Evolutionary conservation across 768 basidiomycete genomes (phyloP).

Genomic region (Glaciozyma martinii): DNA sequence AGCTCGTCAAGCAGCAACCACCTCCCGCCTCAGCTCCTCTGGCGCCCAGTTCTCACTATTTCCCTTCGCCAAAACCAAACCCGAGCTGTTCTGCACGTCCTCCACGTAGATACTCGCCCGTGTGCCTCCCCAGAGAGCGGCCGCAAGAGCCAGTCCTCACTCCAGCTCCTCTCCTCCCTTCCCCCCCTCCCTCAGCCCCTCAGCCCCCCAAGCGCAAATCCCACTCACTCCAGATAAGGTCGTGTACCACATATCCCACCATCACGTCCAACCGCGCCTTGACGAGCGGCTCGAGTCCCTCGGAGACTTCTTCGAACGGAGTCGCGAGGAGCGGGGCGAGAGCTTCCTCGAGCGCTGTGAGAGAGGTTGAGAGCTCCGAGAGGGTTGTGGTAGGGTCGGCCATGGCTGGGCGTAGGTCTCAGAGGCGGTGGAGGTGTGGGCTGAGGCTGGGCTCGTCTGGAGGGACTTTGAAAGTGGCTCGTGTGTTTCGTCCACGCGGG

Average conservation of each 20-base stretch:
- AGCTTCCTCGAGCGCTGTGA: constrained; percentile 48
- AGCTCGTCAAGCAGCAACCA: too few relatives aligned
- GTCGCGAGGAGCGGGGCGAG: constrained; percentile 61
- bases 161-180: background rate
- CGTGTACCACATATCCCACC: constrained; percentile 73
- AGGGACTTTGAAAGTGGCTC: constrained; percentile 62
- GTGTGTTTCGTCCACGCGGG: constrained; percentile 66
- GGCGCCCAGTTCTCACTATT: too few relatives aligned
- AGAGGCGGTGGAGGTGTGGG: background rate
- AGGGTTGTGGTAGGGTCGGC: constrained; percentile 1
- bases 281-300: constrained; percentile 59
- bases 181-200: background rate
- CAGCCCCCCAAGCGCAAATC: background rate
- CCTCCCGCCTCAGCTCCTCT: too few relatives aligned
- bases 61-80: too few relatives aligned
- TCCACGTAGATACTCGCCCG: too few relatives aligned
- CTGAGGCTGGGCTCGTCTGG: background rate
- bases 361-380: constrained; percentile 1
- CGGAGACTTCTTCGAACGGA: constrained; percentile 50
- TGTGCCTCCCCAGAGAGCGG: too few relatives aligned
- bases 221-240: constrained; percentile 68
- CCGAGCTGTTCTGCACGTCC: too few relatives aligned
- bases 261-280: constrained; percentile 72
- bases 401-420: too few relatives aligned
- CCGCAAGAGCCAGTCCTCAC: background rate